Conservation (phyloP, 495 filamentous ascomycete genomes). For the Neurospora sp. region DNA sequence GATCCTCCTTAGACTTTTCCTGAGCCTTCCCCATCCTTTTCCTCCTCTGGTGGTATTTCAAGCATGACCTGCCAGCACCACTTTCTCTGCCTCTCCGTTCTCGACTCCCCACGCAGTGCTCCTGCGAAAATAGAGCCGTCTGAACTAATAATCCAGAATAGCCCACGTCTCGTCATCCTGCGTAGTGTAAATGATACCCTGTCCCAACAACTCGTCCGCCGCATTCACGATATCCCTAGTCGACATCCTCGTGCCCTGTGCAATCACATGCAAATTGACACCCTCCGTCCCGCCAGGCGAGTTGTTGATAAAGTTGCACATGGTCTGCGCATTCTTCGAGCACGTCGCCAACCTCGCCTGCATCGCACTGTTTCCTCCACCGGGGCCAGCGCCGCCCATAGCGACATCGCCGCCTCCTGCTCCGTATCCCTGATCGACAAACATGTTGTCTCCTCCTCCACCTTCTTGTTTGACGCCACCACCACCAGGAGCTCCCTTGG, state of each 20-base stretch:
- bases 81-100: neutral
- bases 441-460: constrained; percentile 40
- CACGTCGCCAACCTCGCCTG: constrained; percentile 35
- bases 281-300: constrained; percentile 62
- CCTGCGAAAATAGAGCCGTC: neutral
- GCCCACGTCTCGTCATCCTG: constrained; percentile 80
- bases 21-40: neutral
- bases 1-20: neutral
- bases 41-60: neutral
- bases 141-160: constrained; percentile 49
- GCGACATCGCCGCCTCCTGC: constrained; percentile 17
- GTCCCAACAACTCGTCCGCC: constrained; percentile 62
- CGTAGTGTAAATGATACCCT: constrained; percentile 79
- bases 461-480: constrained; percentile 27
- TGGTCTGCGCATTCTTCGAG: constrained; percentile 47
- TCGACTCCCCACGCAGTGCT: neutral
- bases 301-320: constrained; percentile 55
- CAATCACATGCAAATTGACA: constrained; percentile 66
- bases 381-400: constrained; percentile 7
- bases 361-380: neutral
- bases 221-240: constrained; percentile 60
- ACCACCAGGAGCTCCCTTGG: constrained; percentile 39
- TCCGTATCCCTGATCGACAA: constrained; percentile 40
- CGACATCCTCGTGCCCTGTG: constrained; percentile 48
- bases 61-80: neutral